Percentiles rank a stretch among this genome's conserved stretches.
phyloP scores from a whole-genome alignment of 1,284 basidiomycete genomes.

The Puccinia brachypodii region DNA sequence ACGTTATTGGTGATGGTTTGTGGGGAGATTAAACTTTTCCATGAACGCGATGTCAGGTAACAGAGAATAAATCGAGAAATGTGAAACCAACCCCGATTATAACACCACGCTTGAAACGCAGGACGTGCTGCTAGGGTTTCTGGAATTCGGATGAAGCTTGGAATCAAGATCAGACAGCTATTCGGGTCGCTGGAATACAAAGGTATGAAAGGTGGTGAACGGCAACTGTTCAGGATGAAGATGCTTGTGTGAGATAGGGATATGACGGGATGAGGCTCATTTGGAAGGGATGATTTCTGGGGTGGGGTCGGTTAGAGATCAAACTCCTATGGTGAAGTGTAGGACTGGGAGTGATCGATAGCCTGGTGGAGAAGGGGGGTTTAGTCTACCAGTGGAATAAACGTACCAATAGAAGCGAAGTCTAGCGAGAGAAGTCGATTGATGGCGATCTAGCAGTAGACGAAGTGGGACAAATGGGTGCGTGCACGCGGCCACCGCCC shows the following conservation, averaged over 20 bases:
- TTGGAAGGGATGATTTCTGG: background rate
- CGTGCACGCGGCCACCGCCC: background rate
- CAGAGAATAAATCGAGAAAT: background rate
- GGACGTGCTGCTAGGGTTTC: background rate
- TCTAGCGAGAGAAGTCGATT: background rate
- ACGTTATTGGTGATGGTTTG: background rate
- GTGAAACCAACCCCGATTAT: conserved; percentile 2
- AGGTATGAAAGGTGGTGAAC: background rate
- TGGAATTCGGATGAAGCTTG: background rate
- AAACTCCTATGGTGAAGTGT: no score
- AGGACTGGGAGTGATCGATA: no score
- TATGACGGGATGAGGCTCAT: background rate
- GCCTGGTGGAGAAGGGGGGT: background rate
- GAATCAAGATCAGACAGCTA: background rate
- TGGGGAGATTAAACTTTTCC: background rate
- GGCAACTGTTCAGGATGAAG: background rate
- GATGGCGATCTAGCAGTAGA: background rate
- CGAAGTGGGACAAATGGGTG: background rate
- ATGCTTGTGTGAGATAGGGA: background rate
- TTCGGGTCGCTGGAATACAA: background rate
- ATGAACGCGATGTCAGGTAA: background rate
- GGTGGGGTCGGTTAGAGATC: background rate
- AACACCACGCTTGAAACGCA: background rate
- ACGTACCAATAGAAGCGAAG: background rate
- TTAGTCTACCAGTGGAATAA: background rate